Conservation (phyloP, 2,329 filamentous ascomycete species). For the Aquanectria penicillioides region DNA sequence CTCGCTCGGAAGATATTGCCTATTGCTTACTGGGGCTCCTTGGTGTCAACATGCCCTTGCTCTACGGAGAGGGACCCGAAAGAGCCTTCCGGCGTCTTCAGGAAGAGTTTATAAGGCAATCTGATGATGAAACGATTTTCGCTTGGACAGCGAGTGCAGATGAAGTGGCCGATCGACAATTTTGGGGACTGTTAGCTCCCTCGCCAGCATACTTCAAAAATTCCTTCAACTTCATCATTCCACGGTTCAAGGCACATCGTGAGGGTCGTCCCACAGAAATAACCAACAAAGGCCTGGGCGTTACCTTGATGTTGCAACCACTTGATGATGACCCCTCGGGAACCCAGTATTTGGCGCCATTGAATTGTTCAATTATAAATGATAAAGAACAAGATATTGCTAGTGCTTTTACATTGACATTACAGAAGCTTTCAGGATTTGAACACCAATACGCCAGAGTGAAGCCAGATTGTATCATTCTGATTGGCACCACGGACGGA, state of each 20-base stretch:
- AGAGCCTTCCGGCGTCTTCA: neutral
- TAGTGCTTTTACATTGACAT: neutral
- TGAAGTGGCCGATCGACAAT: neutral
- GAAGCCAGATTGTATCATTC: neutral
- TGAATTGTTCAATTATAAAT: neutral
- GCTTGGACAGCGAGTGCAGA: neutral
- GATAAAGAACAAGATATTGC: neutral
- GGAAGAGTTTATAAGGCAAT: neutral
- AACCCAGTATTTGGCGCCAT: neutral
- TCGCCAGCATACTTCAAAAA: slow-evolving; percentile 1
- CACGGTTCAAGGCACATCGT: neutral
- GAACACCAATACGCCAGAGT: slow-evolving; percentile 1
- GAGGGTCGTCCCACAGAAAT: neutral
- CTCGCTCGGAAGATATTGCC: neutral
- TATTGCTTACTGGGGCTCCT: slow-evolving; percentile 1
- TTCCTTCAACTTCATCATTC: neutral
- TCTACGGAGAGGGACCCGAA: neutral
- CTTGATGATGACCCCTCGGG: neutral
- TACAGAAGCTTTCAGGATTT: neutral
- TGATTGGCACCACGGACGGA: neutral
- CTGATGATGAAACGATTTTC: neutral
- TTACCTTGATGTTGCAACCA: neutral
- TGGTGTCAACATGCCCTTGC: neutral
- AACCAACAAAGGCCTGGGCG: neutral
- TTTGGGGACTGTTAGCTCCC: neutral